Evolutionary conservation across 2,329 filamentous ascomycete genomes (phyloP).

Genomic region (Diaporthe sp.): DNA sequence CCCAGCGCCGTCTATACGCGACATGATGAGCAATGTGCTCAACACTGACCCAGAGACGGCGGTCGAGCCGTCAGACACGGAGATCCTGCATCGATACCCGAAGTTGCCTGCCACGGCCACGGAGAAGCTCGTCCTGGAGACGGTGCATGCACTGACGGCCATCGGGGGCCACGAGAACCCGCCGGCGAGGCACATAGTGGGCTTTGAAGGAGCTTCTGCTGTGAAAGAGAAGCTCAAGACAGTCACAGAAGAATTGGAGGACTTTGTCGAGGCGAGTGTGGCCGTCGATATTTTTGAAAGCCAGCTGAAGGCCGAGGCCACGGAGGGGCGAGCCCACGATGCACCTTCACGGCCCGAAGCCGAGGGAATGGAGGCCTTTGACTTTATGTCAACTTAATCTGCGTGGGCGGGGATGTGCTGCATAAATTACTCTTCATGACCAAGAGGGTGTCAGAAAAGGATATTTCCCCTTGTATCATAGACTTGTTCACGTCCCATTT

Average conservation of each 20-base stretch:
- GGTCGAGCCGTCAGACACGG: conserved; percentile 51
- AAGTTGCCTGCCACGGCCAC: conserved; percentile 77
- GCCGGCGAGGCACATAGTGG: conserved; percentile 93
- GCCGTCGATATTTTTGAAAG: conserved; percentile 83
- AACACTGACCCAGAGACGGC: conserved; percentile 80
- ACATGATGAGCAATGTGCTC: conserved; percentile 85
- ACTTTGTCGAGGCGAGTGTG: conserved; percentile 91
- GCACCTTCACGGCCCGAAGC: conserved; percentile 41
- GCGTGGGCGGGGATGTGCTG: not conserved
- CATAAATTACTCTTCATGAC: not conserved
- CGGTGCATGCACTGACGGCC: conserved; percentile 89
- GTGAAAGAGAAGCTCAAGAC: conserved; percentile 98
- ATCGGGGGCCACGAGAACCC: conserved; percentile 98
- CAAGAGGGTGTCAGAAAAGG: not conserved
- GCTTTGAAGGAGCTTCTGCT: conserved; percentile 85
- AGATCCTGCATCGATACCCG: conserved; percentile 79
- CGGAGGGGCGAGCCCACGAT: conserved; percentile 54
- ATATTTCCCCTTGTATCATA: not conserved
- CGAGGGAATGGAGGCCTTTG: conserved; percentile 26
- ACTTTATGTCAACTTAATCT: conserved; percentile 30
- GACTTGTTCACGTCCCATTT: not conserved
- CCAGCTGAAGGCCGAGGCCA: conserved; percentile 67
- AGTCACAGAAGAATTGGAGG: conserved; percentile 94
- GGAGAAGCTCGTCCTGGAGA: conserved; percentile 85
- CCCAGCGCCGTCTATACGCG: conserved; percentile 83